Conservation (phyloP, 2,329 filamentous ascomycete genomes). For the Stemphylium vesicarium region DNA sequence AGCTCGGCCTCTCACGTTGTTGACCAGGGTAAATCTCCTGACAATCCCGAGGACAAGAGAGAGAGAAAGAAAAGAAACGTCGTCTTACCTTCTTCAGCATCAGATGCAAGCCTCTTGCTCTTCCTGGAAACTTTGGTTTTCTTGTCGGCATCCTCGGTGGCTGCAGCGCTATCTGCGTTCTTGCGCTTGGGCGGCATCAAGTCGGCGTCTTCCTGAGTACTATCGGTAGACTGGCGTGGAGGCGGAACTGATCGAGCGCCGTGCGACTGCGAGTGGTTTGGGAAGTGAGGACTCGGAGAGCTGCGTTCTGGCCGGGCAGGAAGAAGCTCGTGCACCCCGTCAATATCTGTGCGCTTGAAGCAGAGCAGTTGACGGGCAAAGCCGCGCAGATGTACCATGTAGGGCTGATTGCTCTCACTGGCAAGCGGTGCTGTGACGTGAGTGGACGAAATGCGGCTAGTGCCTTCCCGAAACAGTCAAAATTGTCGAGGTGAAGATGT, state of each 20-base stretch:
- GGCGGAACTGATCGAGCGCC: background rate
- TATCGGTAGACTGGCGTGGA: background rate
- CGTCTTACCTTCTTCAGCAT: slow-evolving; percentile 3
- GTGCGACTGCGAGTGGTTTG: background rate
- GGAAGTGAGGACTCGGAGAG: background rate
- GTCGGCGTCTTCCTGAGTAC: background rate
- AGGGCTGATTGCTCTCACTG: slow-evolving; percentile 7
- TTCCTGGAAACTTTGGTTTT: slow-evolving; percentile 8
- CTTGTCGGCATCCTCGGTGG: slow-evolving; percentile 6
- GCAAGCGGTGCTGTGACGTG: slow-evolving; percentile 4
- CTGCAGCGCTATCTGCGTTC: background rate
- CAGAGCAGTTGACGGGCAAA: slow-evolving; percentile 4
- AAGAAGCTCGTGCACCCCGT: slow-evolving; percentile 13
- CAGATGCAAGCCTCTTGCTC: background rate
- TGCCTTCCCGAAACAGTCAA: slow-evolving; percentile 1
- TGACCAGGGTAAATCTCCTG: background rate
- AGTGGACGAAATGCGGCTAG: background rate
- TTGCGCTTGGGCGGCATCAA: slow-evolving; percentile 22
- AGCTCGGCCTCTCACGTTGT: background rate
- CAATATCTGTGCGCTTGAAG: slow-evolving; percentile 13
- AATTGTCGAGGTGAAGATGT: slow-evolving; percentile 2
- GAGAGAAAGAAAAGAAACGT: background rate
- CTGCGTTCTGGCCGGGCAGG: slow-evolving; percentile 1
- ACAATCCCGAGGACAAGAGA: background rate
- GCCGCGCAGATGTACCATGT: slow-evolving; percentile 5